Evolutionary conservation across 129 eudicot genomes (phyloP), one percentile per base, ranked within the genome.

Genomic region (Centaurea solstitialis): DNA sequence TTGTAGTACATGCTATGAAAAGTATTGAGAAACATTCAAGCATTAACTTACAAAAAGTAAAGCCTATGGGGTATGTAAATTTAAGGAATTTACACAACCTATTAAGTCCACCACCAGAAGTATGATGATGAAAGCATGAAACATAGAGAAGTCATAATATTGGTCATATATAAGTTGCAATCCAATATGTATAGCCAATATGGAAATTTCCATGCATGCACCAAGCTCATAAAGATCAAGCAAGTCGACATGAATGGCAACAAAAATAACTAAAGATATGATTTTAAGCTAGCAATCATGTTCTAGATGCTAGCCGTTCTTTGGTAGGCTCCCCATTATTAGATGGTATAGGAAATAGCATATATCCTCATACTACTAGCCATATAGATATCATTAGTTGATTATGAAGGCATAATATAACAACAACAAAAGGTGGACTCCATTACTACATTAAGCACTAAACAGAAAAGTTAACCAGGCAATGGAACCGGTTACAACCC

Each of bases 381-480:
- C 59, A n/a, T 45, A 47, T 66, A 22, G 23, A 66, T 77, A 77
- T 68, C 81, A 67, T 38, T 13, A 66, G 67, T 67, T 18, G 30
- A 67, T 77, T 76, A 76, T 35, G 37, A 6, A 76, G 20, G 43
- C 41, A 68, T n/a, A 68, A 43, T 43, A 78, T 26, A 43, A 41
- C 7, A 15, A 41, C 7, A 15, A 40, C 2, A 24, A 39, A 76
- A 67, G 37, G 61, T 17, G 65, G 73, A 77, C 81, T 68, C 65
- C 65, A 65, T 39, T 77, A 45, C 67, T 28, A 40, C 45, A 66
- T 43, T 78, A 78, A 68, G 33, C 75, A 68, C 82, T 26, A 77
- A 22, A 66, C 8, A 77, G 28, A 43, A 6, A 66, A 76, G 72
- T 76, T 22, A 22, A 62, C 72, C 72, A 37, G 13, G 72, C 21